A percentile compares a stretch with the other conserved stretches of the same genome.
Evolutionary conservation across 139 green algal species (phyloP).

Genomic region (Gonium pectorale): DNA sequence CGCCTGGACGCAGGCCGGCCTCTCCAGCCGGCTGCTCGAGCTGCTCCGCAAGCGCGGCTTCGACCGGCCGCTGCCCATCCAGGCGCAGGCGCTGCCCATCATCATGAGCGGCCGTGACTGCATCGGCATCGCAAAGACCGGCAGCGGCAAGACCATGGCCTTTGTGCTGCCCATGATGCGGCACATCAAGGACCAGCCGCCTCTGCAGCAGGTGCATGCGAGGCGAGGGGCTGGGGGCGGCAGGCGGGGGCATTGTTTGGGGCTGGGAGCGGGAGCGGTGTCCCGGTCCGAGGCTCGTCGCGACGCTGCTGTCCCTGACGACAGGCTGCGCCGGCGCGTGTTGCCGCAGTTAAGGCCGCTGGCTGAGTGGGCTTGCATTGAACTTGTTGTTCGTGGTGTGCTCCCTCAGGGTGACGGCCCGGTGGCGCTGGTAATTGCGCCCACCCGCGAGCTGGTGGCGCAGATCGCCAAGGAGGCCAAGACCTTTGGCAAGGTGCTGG

Average conservation of each 20-base stretch:
- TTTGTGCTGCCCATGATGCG: conserved; percentile 97
- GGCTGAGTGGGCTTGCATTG: background rate
- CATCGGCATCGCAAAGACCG: conserved; percentile 99
- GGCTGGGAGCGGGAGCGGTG: too few species aligned
- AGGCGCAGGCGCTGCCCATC: conserved; percentile 94
- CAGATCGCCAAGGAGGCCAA: conserved; percentile 50
- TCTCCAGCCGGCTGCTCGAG: conserved; percentile 84
- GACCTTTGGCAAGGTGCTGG: conserved; percentile 76
- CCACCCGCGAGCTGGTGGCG: conserved; percentile 93
- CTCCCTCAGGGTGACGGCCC: conserved; percentile 83
- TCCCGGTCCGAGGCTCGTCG: too few species aligned
- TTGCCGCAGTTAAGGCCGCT: too few species aligned
- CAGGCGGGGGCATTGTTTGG: too few species aligned
- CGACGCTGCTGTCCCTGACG: too few species aligned
- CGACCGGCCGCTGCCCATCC: conserved; percentile 92
- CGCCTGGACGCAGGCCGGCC: conserved; percentile 89
- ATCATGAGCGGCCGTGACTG: conserved; percentile 98
- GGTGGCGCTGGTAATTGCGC: conserved; percentile 95
- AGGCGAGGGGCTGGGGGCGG: too few species aligned
- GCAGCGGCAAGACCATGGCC: conserved; percentile 96
- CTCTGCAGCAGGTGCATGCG: conserved; percentile 60
- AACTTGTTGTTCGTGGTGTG: background rate
- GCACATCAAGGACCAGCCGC: conserved; percentile 95
- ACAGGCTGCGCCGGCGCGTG: too few species aligned
- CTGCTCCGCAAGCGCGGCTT: conserved; percentile 82